A percentile compares a stretch with the other conserved stretches of the same genome.
Conservation (phyloP, 805 yeast genomes). For the Ogataea salicorniae region DNA sequence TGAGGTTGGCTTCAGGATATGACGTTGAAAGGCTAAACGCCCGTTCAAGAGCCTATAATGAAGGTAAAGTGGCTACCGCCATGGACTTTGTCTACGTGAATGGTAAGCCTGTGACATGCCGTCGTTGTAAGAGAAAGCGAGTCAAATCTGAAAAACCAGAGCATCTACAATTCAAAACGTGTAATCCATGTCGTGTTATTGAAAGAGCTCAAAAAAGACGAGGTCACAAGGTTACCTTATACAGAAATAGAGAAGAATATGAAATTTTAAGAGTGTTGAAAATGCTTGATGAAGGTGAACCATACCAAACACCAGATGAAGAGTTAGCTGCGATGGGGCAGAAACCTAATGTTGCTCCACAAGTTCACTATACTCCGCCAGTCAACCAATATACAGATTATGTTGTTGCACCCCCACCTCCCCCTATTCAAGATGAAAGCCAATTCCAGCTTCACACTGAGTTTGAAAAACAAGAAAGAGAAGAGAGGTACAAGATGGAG, state of each 20-base stretch:
- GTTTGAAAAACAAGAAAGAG: conserved; percentile 6
- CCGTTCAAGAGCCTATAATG: conserved; percentile 12
- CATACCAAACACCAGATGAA: conserved; percentile 5
- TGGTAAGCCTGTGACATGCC: conserved; percentile 39
- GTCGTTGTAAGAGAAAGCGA: conserved; percentile 54
- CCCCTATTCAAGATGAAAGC: not conserved
- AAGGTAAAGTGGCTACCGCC: conserved; percentile 7
- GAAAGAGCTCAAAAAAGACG: conserved; percentile 39
- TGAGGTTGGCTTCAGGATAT: conserved; percentile 17
- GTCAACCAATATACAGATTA: too few species aligned
- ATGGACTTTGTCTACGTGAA: conserved; percentile 20
- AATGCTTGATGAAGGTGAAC: conserved; percentile 9
- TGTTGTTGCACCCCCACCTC: not conserved
- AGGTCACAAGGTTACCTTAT: conserved; percentile 20
- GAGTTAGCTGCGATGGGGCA: not conserved
- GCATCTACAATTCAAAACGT: conserved; percentile 51
- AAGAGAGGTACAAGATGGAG: conserved; percentile 1
- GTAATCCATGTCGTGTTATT: conserved; percentile 53
- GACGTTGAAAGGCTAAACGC: conserved; percentile 14
- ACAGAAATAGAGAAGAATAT: conserved; percentile 14
- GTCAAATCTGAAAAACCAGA: conserved; percentile 52
- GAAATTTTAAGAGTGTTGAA: conserved; percentile 11
- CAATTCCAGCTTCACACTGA: conserved; percentile 6
- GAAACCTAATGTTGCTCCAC: not conserved
- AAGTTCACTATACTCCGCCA: too few species aligned